Evolutionary conservation across 331 rosid species (phyloP), one percentile per base, ranked within the genome.

Genomic region (Quercus phellos): DNA sequence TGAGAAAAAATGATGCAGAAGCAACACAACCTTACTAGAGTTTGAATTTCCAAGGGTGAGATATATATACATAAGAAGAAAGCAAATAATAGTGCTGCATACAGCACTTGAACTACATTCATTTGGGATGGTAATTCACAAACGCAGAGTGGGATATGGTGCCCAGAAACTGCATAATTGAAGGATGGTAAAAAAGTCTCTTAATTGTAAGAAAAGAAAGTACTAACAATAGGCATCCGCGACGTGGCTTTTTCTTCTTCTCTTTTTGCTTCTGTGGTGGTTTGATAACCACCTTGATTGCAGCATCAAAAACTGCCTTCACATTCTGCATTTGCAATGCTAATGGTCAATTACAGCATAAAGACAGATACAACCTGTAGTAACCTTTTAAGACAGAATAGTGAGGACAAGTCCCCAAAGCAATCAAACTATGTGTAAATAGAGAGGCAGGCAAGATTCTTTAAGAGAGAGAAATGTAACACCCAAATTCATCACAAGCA

Each of bases 201-300:
- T 9, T 18, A 34, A 38, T 30, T 19, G 24, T 21, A 70, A 24
- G 55, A 75, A 73, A 26, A 74, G 54, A 81, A 78, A 79, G 66
- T 54, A 88, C 93, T 83, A 11, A 90, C 97, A 89, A 78, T 58
- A 92, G 86, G 84, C 98, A 94, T 81, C 98, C 94, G 12, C 83
- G 91, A 34, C 64, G 83, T 19, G 83, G 81, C 70, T 81, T 90
- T 50, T 90, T 84, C 87, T 84, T 93, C 90, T 92, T 94, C 83
- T 94, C 98, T 43, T 81, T 87, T 51, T 84, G 93, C 84, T 90
- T 92, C 78, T 84, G 92, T 26, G 88, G 93, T 66, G 97, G 98
- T 77, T 90, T 94, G 89, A 94, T 90, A 55, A 94, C 97, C 85
- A 91, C 89, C 83, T 84, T 90, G 78, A 94, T 94, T 12, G 98